Percentiles rank a stretch among this genome's conserved stretches.
These are phyloP conservation scores for Viridothelium virens DNA, from an alignment of 495 filamentous ascomycete species.

Conservation along the genomic window DNA sequence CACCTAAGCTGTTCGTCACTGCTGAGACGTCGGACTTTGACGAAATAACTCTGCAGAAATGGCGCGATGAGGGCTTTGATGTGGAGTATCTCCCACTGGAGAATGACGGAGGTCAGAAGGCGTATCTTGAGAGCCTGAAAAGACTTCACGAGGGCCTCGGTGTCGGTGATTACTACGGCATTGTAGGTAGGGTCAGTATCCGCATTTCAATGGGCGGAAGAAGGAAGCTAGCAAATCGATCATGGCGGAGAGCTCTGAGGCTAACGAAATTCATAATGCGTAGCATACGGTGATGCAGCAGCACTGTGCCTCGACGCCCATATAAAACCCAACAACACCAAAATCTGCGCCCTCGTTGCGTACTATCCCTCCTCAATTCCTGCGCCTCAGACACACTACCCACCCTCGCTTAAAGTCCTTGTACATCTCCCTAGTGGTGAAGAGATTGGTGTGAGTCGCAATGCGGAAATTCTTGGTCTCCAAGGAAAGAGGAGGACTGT, in stretches of 20 bases:
- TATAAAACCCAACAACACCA: slow-evolving; percentile 33
- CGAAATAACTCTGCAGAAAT: slow-evolving; percentile 45
- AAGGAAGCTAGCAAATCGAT: neutral
- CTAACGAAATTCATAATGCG: slow-evolving; percentile 7
- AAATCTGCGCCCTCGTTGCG: slow-evolving; percentile 41
- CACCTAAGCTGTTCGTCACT: slow-evolving; percentile 53
- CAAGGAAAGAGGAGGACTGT: slow-evolving; percentile 51
- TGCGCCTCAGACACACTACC: slow-evolving; percentile 26
- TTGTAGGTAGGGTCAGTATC: slow-evolving; percentile 32
- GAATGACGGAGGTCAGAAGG: slow-evolving; percentile 39
- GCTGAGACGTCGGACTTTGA: slow-evolving; percentile 58
- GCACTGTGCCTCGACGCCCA: slow-evolving; percentile 32
- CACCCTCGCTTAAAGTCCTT: slow-evolving; percentile 36
- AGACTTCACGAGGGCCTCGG: slow-evolving; percentile 29
- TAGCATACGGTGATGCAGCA: slow-evolving; percentile 37
- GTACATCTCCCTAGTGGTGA: slow-evolving; percentile 39
- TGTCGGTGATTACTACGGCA: slow-evolving; percentile 34
- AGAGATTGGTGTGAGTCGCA: slow-evolving; percentile 30
- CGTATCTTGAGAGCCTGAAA: slow-evolving; percentile 46
- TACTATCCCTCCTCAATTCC: slow-evolving; percentile 32
- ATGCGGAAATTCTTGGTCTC: slow-evolving; percentile 51
- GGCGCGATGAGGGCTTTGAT: slow-evolving; percentile 61
- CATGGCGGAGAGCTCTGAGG: neutral
- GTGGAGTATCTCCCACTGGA: slow-evolving; percentile 54
- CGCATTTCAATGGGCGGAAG: neutral